Percentiles rank a stretch among this genome's conserved stretches.
Conservation (phyloP, 2,329 filamentous ascomycete genomes). For the Bipolaris cookei region DNA sequence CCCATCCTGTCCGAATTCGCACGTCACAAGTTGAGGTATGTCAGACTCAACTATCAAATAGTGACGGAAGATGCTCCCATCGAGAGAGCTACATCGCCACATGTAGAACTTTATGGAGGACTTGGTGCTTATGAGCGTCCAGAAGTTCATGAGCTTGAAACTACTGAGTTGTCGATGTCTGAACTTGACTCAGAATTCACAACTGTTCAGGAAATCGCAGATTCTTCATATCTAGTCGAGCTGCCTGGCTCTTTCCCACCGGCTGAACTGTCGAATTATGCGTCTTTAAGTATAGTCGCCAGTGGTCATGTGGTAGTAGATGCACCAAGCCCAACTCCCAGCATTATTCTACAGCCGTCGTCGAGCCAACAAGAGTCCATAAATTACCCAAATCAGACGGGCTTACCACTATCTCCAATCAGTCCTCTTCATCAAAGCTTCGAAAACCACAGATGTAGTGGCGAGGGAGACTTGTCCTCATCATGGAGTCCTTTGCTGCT, state of each 20-base stretch:
- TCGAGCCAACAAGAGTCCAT: slow-evolving; percentile 50
- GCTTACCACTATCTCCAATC: slow-evolving; percentile 22
- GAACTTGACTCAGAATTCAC: slow-evolving; percentile 35
- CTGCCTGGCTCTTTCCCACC: slow-evolving; percentile 28
- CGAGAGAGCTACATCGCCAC: slow-evolving; percentile 24
- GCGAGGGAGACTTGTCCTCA: not conserved
- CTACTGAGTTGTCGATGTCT: slow-evolving; percentile 11
- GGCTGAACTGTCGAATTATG: not conserved
- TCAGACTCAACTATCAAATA: slow-evolving; percentile 63
- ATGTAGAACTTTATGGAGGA: slow-evolving; percentile 37
- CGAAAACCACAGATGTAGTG: slow-evolving; percentile 8
- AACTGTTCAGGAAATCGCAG: slow-evolving; percentile 35
- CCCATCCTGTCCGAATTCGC: slow-evolving; percentile 57
- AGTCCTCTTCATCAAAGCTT: slow-evolving; percentile 19
- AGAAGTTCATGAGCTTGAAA: slow-evolving; percentile 39
- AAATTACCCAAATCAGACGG: slow-evolving; percentile 55
- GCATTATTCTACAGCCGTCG: slow-evolving; percentile 43
- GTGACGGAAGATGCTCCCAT: slow-evolving; percentile 55
- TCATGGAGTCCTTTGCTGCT: not conserved
- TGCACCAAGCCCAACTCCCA: slow-evolving; percentile 19
- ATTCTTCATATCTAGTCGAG: slow-evolving; percentile 34
- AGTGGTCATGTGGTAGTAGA: not conserved
- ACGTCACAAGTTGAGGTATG: slow-evolving; percentile 57
- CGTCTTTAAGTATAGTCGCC: not conserved
- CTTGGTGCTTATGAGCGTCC: slow-evolving; percentile 24